A percentile compares a stretch with the other conserved stretches of the same genome.
Conservation (phyloP, 140 eudicot genomes). For the Erigeron philadelphicus region DNA sequence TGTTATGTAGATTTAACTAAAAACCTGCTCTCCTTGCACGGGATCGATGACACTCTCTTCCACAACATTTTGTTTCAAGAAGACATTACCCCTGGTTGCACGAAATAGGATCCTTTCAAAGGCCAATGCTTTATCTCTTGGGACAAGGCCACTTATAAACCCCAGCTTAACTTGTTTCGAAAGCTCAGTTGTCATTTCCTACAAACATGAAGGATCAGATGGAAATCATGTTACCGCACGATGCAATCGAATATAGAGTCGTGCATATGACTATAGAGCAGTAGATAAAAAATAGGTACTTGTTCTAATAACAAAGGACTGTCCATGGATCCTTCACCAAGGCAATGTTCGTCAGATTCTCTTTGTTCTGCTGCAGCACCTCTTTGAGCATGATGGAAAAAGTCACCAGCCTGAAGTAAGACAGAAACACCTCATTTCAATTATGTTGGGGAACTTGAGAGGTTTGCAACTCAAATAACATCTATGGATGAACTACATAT, state of each 20-base stretch:
- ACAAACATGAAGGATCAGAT: conserved; percentile 9
- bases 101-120: conserved; percentile 88
- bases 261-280: conserved; percentile 1
- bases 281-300: conserved; percentile 34
- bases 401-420: conserved; percentile 62
- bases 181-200: conserved; percentile 64
- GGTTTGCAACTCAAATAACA: not conserved
- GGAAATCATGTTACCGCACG: conserved; percentile 13
- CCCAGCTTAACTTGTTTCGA: conserved; percentile 75
- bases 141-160: conserved; percentile 68
- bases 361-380: conserved; percentile 61
- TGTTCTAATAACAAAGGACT: conserved; percentile 74
- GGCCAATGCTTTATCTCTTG: conserved; percentile 67
- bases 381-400: conserved; percentile 67
- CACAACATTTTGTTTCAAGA: conserved; percentile 60
- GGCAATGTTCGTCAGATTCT: conserved; percentile 45
- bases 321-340: conserved; percentile 66
- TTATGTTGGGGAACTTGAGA: not conserved
- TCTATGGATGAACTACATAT: not conserved
- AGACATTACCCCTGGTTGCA: conserved; percentile 87
- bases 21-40: conserved; percentile 66
- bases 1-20: not conserved
- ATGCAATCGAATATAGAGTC: not conserved
- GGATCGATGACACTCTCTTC: conserved; percentile 70
- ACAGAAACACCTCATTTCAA: not conserved